A percentile compares a stretch with the other conserved stretches of the same genome.
Evolutionary conservation across 768 basidiomycete genomes (phyloP).

Genomic region (Rhodosporidiobolus odoratus): DNA sequence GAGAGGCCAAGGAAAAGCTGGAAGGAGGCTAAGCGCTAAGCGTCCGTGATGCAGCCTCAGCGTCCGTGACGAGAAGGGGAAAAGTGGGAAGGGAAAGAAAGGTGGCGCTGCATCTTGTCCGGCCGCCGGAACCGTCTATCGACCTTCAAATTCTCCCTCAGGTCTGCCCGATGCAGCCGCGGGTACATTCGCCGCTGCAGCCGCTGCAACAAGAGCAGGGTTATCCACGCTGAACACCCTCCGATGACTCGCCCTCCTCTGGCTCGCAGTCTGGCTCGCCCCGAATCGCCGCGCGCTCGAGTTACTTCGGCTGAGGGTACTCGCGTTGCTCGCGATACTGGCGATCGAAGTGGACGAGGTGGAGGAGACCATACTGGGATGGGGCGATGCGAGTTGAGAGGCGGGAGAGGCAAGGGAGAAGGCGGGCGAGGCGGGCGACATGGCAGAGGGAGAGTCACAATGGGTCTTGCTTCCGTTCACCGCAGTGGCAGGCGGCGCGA

Average conservation of each 20-base stretch:
- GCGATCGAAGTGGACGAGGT: neutral
- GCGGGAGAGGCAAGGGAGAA: neutral
- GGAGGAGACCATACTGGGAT: neutral
- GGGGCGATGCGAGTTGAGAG: neutral
- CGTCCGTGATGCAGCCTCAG: neutral
- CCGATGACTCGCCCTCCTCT: constrained; percentile 27
- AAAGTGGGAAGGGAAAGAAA: too few relatives aligned
- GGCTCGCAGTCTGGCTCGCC: constrained; percentile 19
- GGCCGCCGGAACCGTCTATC: neutral
- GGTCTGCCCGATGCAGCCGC: neutral
- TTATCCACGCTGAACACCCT: constrained; percentile 25
- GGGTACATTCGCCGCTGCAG: neutral
- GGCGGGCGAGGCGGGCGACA: neutral
- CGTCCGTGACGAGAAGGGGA: too few relatives aligned
- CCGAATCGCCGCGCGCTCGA: constrained; percentile 18
- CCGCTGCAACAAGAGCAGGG: neutral
- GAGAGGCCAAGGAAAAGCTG: too few relatives aligned
- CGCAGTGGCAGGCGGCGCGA: too few relatives aligned
- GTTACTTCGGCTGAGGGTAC: neutral
- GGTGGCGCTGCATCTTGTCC: neutral
- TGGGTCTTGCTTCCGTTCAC: too few relatives aligned
- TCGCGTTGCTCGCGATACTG: neutral
- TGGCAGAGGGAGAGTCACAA: neutral
- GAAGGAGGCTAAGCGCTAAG: neutral
- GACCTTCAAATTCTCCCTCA: neutral